These are phyloP conservation scores for Ampelocalamus luodianensis DNA, from an alignment of 176 grass and related monocot genomes.

Conservation along the genomic window DNA sequence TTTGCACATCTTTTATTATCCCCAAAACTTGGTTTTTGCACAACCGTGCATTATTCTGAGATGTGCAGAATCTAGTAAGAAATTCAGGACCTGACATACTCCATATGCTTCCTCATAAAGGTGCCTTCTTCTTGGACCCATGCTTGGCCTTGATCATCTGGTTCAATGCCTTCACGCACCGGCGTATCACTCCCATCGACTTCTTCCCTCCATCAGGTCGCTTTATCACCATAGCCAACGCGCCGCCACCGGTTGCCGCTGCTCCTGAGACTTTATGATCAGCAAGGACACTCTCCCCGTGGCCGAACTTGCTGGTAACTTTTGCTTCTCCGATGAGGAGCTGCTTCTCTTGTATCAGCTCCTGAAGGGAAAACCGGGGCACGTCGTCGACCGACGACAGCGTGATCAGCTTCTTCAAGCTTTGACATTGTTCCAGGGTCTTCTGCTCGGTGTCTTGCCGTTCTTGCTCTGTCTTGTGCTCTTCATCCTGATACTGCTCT, in stretches of 20 bases:
- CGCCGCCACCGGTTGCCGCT: constrained; percentile 19
- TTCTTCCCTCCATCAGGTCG: constrained; percentile 52
- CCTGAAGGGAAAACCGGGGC: constrained; percentile 66
- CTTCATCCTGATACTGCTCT: background rate
- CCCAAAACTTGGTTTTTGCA: constrained; percentile 39
- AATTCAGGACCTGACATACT: constrained; percentile 39
- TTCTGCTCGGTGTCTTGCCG: constrained; percentile 6
- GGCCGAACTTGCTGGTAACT: constrained; percentile 4
- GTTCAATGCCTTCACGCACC: constrained; percentile 76
- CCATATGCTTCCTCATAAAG: constrained; percentile 48
- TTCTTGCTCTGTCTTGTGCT: background rate
- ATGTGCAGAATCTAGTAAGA: constrained; percentile 29
- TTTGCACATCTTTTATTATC: constrained; percentile 21
- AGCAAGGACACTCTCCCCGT: constrained; percentile 13
- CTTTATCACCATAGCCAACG: constrained; percentile 54
- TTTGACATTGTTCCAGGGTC: constrained; percentile 21
- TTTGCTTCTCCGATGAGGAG: constrained; percentile 51
- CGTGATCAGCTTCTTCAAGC: background rate
- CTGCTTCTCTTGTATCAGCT: constrained; percentile 77
- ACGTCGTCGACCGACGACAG: constrained; percentile 16
- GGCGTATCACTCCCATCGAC: constrained; percentile 52
- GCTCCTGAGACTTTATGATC: constrained; percentile 24
- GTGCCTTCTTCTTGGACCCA: constrained; percentile 63
- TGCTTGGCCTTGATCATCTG: constrained; percentile 78
- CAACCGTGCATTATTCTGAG: constrained; percentile 40